Percentiles rank a stretch among this genome's conserved stretches.
These are phyloP conservation scores for Agapanthus africanus DNA, from an alignment of 106 monocot species.

Conservation along the genomic window DNA sequence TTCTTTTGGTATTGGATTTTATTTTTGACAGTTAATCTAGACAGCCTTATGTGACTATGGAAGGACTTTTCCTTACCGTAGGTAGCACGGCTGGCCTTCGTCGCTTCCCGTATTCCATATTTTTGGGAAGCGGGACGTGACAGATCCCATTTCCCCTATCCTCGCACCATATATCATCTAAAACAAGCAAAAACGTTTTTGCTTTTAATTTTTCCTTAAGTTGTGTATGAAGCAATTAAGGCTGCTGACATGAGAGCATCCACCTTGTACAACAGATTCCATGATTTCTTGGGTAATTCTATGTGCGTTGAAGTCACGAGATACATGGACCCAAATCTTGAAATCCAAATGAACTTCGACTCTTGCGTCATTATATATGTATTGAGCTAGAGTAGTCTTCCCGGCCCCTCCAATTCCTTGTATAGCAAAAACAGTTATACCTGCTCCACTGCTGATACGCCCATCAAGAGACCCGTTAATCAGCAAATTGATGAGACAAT, in stretches of 20 bases:
- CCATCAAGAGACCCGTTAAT: background rate
- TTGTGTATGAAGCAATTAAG: background rate
- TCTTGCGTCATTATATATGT: background rate
- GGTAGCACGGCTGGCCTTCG: no score
- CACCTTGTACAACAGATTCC: background rate
- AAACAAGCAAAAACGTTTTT: slow-evolving; percentile 5
- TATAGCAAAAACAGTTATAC: background rate
- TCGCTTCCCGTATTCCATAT: no score
- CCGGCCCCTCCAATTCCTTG: slow-evolving; percentile 8
- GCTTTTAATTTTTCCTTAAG: slow-evolving; percentile 9
- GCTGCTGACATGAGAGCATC: background rate
- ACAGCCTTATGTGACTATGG: no score
- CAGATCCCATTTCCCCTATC: background rate
- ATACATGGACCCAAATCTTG: slow-evolving; percentile 1
- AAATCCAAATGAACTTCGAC: background rate
- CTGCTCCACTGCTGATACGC: background rate
- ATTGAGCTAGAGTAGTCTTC: slow-evolving; percentile 5
- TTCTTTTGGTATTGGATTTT: no score
- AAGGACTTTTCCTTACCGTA: no score
- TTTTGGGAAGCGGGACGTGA: no score
- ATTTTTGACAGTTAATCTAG: no score
- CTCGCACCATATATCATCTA: background rate
- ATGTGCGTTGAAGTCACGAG: background rate
- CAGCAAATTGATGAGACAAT: background rate
- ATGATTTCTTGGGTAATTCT: background rate